These are phyloP conservation scores for Zalaria obscura DNA, from an alignment of 2,329 filamentous ascomycete genomes.

Conservation along the genomic window DNA sequence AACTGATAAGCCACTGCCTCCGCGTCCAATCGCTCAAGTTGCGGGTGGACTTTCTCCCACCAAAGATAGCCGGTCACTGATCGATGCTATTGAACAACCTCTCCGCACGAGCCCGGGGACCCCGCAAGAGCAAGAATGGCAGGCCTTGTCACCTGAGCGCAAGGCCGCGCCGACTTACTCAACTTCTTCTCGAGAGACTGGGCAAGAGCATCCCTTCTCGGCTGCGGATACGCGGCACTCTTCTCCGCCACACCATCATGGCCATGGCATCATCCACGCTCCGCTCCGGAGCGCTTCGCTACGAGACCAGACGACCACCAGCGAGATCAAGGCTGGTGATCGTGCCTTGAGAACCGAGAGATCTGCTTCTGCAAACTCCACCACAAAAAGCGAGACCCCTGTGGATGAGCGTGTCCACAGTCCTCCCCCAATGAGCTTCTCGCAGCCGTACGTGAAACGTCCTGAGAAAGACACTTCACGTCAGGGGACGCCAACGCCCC, in stretches of 20 bases:
- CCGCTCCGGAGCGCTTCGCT: background rate
- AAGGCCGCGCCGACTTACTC: background rate
- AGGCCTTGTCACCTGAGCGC: constrained; percentile 14
- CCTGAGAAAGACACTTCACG: background rate
- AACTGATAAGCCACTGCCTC: constrained; percentile 25
- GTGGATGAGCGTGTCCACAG: constrained; percentile 8
- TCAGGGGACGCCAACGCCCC: background rate
- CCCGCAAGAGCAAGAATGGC: constrained; percentile 15
- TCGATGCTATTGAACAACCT: constrained; percentile 23
- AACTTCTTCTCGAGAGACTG: background rate
- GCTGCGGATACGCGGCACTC: background rate
- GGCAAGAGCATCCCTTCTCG: background rate
- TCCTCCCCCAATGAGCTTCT: constrained; percentile 14
- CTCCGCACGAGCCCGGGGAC: constrained; percentile 5
- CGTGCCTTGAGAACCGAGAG: too few relatives aligned
- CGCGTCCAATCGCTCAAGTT: constrained; percentile 21
- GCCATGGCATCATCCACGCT: background rate
- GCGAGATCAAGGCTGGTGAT: too few relatives aligned
- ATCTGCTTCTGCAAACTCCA: too few relatives aligned
- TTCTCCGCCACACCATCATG: background rate
- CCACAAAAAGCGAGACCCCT: too few relatives aligned
- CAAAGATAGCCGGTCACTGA: constrained; percentile 21
- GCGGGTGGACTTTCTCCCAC: constrained; percentile 17
- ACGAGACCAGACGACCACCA: too few relatives aligned
- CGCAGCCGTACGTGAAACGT: constrained; percentile 6